Conservation (phyloP, 371 early-diverging fungal species). For the Blakeslea trispora region DNA sequence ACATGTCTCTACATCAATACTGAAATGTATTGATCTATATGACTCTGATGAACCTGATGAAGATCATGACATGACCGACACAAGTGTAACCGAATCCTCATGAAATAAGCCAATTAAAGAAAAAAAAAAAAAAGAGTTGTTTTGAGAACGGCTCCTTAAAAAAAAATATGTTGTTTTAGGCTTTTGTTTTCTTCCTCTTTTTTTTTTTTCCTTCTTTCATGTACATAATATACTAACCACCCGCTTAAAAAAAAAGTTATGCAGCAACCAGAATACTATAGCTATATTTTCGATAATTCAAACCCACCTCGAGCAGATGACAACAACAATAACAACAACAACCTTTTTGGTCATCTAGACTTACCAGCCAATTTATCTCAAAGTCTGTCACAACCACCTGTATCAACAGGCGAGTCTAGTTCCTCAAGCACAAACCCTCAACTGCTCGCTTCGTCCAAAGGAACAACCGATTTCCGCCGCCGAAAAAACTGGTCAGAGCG, state of each 20-base stretch:
- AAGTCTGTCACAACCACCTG: background rate
- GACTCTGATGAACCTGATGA: background rate
- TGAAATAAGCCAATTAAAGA: too few species aligned
- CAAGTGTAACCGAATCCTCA: background rate
- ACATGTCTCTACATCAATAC: background rate
- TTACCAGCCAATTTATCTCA: background rate
- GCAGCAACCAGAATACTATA: slow-evolving; percentile 20
- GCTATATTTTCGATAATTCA: slow-evolving; percentile 12
- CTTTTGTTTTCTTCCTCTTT: background rate
- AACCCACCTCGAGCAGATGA: background rate
- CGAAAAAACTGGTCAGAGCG: slow-evolving; percentile 59
- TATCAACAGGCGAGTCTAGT: slow-evolving; percentile 1
- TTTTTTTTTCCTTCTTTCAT: slow-evolving; percentile 1
- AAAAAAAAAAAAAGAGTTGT: too few species aligned
- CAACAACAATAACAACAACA: slow-evolving; percentile 2
- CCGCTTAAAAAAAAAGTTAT: slow-evolving; percentile 4
- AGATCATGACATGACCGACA: background rate
- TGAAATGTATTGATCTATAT: background rate
- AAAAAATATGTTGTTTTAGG: background rate
- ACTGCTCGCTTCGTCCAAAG: slow-evolving; percentile 4
- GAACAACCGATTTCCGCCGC: slow-evolving; percentile 50
- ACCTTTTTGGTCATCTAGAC: background rate
- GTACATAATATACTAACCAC: background rate
- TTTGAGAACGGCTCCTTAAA: too few species aligned
- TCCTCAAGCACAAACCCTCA: background rate